Evolutionary conservation across 352 stramenopile genomes (phyloP).

Genomic region (Pythium catenulatum): DNA sequence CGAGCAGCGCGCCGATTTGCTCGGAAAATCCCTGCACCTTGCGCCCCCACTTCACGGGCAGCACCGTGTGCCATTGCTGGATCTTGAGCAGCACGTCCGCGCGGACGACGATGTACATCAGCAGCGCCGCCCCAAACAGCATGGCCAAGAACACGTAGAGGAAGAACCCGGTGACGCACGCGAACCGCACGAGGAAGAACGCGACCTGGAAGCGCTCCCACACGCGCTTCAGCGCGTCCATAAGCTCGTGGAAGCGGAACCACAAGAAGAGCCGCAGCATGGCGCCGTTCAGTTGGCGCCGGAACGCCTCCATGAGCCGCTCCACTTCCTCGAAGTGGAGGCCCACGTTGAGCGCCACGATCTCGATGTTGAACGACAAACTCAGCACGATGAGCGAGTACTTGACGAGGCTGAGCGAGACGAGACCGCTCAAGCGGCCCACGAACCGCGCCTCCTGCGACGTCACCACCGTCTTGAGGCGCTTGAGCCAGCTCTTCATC

Average conservation of each 20-base stretch:
- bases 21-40: constrained; percentile 61
- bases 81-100: constrained; percentile 77
- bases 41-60: constrained; percentile 69
- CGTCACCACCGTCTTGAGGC: constrained; percentile 37
- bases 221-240: constrained; percentile 61
- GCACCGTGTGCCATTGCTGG: constrained; percentile 73
- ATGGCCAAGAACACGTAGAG: constrained; percentile 60
- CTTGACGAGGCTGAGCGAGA: constrained; percentile 66
- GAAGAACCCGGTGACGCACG: constrained; percentile 71
- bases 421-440: too few species aligned
- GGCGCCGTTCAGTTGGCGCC: too few species aligned
- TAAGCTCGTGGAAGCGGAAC: constrained; percentile 64
- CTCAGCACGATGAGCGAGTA: constrained; percentile 75
- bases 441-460: constrained; percentile 66
- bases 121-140: constrained; percentile 68
- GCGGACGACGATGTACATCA: constrained; percentile 80
- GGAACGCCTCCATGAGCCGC: constrained; percentile 46
- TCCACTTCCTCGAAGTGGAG: constrained; percentile 58
- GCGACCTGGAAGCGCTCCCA: too few species aligned
- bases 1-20: constrained; percentile 71
- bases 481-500: too few species aligned
- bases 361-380: constrained; percentile 82
- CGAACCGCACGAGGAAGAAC: constrained; percentile 53
- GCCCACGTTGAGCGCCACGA: constrained; percentile 66
- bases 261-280: constrained; percentile 44